These are phyloP conservation scores for Candida sp. DNA, from an alignment of 1,139 yeast species.

Conservation along the genomic window DNA sequence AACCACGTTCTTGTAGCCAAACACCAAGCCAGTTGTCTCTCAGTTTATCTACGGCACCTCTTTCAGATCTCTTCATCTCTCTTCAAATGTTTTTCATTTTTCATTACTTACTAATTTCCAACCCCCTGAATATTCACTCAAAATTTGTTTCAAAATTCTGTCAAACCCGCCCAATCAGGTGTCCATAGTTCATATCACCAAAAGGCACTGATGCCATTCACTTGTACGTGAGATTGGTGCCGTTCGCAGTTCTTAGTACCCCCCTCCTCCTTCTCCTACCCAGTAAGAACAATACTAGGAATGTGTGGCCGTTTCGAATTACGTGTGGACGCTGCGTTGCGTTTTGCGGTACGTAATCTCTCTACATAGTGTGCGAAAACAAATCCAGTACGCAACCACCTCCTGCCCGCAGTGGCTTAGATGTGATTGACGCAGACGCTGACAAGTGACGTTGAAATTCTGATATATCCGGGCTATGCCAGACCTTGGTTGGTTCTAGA, in stretches of 20 bases:
- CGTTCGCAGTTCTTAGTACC: neutral
- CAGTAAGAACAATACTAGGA: too few species aligned
- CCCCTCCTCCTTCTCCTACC: neutral
- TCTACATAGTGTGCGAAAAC: too few species aligned
- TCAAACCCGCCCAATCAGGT: neutral
- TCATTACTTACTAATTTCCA: neutral
- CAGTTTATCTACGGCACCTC: too few species aligned
- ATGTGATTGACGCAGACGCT: neutral
- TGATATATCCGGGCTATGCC: neutral
- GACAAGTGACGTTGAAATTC: neutral
- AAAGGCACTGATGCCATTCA: neutral
- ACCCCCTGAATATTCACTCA: neutral
- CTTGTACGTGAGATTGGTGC: neutral
- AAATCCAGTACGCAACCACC: neutral
- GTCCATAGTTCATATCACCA: neutral
- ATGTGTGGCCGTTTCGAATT: too few species aligned
- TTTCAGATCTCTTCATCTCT: neutral
- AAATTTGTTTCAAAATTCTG: neutral
- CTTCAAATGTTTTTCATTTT: neutral
- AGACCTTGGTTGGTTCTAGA: too few species aligned
- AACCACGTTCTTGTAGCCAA: too few species aligned
- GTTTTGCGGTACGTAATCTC: neutral
- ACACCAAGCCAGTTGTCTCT: too few species aligned
- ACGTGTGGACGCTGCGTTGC: neutral
- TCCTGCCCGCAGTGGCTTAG: neutral